phyloP scores from a whole-genome alignment of 2,329 filamentous ascomycete species.

The Aureobasidium sp. region DNA sequence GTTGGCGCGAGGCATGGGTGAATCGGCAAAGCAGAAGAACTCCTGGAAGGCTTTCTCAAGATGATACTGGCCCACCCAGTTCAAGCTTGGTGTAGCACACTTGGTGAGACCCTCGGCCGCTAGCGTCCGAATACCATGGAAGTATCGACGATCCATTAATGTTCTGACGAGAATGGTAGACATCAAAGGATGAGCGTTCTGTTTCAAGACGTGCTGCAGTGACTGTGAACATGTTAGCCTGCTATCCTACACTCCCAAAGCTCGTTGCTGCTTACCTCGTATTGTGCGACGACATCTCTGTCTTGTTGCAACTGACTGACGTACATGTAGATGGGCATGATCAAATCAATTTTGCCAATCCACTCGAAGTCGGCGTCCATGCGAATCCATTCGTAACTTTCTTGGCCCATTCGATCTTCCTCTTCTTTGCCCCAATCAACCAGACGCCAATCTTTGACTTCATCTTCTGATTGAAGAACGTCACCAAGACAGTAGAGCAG shows the following conservation, averaged over 20 bases:
- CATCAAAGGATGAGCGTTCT: conserved; percentile 66
- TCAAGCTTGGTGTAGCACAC: conserved; percentile 61
- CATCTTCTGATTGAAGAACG: conserved; percentile 73
- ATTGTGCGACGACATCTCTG: conserved; percentile 84
- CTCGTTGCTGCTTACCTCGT: conserved; percentile 40
- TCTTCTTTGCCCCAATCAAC: conserved; percentile 85
- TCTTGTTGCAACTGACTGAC: conserved; percentile 96
- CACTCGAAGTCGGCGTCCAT: conserved; percentile 98
- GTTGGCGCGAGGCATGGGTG: conserved; percentile 74
- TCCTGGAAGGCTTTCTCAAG: conserved; percentile 79
- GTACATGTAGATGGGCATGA: conserved; percentile 95
- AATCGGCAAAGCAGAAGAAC: conserved; percentile 75
- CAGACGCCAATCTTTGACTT: conserved; percentile 74
- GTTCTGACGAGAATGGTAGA: conserved; percentile 86
- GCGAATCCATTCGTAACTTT: conserved; percentile 97
- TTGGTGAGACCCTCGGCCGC: conserved; percentile 71
- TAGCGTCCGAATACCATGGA: conserved; percentile 81
- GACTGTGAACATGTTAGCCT: conserved; percentile 36
- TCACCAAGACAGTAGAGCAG: conserved; percentile 89
- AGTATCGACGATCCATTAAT: conserved; percentile 85
- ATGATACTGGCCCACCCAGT: conserved; percentile 75
- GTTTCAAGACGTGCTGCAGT: conserved; percentile 63
- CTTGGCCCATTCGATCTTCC: conserved; percentile 84
- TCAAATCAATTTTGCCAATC: conserved; percentile 75
- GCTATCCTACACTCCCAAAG: background rate